Conservation (phyloP, 164 flowering plant species). For the Cinnamomum chago region DNA sequence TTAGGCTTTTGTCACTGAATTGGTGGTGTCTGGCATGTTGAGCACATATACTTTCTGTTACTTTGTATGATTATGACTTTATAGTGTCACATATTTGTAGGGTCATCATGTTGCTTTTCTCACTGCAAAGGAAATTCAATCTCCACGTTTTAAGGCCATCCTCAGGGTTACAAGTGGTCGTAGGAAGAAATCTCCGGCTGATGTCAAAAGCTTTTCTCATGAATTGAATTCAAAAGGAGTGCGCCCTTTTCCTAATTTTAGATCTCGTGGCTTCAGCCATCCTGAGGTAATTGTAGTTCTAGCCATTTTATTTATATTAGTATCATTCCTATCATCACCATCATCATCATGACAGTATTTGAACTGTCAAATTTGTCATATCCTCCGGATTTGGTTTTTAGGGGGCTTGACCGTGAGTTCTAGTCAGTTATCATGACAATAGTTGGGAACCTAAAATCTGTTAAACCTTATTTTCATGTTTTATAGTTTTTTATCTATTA, state of each 20-base stretch:
- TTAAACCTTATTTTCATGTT: no score
- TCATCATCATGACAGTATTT: no score
- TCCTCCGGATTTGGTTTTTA: no score
- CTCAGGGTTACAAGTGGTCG: constrained; percentile 84
- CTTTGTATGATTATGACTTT: constrained; percentile 5
- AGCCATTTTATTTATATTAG: neutral
- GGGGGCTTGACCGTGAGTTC: no score
- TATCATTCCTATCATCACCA: no score
- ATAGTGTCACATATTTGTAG: constrained; percentile 24
- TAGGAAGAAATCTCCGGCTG: constrained; percentile 56
- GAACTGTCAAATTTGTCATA: no score
- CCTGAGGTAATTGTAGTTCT: constrained; percentile 50
- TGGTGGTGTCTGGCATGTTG: neutral
- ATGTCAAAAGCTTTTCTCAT: constrained; percentile 92
- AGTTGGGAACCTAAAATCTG: no score
- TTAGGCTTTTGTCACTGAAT: neutral
- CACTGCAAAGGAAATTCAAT: constrained; percentile 69
- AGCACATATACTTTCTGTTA: neutral
- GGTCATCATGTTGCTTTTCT: constrained; percentile 40
- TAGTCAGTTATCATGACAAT: no score
- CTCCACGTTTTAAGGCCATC: constrained; percentile 89
- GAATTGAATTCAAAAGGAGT: constrained; percentile 98
- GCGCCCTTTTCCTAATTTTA: constrained; percentile 77
- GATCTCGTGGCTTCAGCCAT: constrained; percentile 72
- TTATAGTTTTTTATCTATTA: no score